phyloP scores from a whole-genome alignment of 306 rosid genomes.

The Casuarina equisetifolia region DNA sequence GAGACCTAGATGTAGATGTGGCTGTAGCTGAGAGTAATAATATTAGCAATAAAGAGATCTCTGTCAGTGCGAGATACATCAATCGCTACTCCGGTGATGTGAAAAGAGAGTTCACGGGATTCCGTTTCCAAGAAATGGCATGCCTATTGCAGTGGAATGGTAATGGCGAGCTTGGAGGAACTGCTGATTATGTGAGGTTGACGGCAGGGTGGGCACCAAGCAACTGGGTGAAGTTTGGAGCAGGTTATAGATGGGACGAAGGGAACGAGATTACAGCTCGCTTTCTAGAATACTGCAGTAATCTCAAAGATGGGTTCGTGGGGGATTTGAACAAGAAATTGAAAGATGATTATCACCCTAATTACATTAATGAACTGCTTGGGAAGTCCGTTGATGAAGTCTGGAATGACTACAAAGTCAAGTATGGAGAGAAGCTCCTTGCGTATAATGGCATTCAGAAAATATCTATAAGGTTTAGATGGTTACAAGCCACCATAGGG shows the following conservation, averaged over 20 bases:
- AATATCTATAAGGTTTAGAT: too few relatives aligned
- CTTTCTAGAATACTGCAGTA: conserved; percentile 39
- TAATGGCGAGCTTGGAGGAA: conserved; percentile 33
- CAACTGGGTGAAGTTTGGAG: conserved; percentile 26
- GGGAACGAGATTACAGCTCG: conserved; percentile 46
- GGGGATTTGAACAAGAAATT: conserved; percentile 44
- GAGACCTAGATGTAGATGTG: conserved; percentile 30
- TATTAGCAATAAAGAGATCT: conserved; percentile 34
- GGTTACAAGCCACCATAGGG: too few relatives aligned
- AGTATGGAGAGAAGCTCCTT: conserved; percentile 11
- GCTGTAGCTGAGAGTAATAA: neutral
- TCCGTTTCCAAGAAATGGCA: conserved; percentile 46
- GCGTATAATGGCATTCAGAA: too few relatives aligned
- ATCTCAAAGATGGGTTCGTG: conserved; percentile 42
- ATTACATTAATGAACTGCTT: conserved; percentile 39
- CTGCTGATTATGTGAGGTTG: conserved; percentile 50
- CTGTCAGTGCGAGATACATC: conserved; percentile 24
- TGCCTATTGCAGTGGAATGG: conserved; percentile 46
- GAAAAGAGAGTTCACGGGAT: conserved; percentile 35
- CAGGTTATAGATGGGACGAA: conserved; percentile 36
- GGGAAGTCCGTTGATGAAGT: conserved; percentile 49
- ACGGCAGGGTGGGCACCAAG: conserved; percentile 28
- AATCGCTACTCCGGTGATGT: conserved; percentile 14
- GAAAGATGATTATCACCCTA: conserved; percentile 33
- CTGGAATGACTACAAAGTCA: conserved; percentile 50